A percentile compares a stretch with the other conserved stretches of the same genome.
Evolutionary conservation across 1,284 basidiomycete species (phyloP).

Genomic region (Microstroma glucosiphilum): DNA sequence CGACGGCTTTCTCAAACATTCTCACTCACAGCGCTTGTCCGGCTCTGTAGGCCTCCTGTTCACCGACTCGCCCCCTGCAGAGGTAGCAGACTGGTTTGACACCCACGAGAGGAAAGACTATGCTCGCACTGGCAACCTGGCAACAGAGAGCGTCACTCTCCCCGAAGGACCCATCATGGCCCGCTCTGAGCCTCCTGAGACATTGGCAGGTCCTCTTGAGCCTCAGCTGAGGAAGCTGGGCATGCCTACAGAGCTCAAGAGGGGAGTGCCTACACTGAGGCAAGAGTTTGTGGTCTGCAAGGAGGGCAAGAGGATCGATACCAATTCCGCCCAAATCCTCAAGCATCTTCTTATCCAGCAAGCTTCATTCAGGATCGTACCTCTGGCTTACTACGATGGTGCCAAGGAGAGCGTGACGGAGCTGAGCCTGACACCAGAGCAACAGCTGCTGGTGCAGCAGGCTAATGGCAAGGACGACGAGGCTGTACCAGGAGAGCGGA

Average conservation of each 20-base stretch:
- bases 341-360: slow-evolving; percentile 47
- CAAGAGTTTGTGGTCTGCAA: slow-evolving; percentile 71
- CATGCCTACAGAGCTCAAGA: slow-evolving; percentile 73
- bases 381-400: slow-evolving; percentile 46
- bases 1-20: background rate
- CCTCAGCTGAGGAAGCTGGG: slow-evolving; percentile 89
- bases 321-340: slow-evolving; percentile 56
- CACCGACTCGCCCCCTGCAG: slow-evolving; percentile 77
- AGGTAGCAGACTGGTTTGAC: slow-evolving; percentile 90
- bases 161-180: slow-evolving; percentile 57
- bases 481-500: slow-evolving; percentile 26
- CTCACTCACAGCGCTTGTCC: slow-evolving; percentile 66
- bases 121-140: slow-evolving; percentile 77
- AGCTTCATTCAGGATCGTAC: slow-evolving; percentile 45
- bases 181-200: slow-evolving; percentile 53
- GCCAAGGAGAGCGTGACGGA: slow-evolving; percentile 17
- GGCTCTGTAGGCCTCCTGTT: slow-evolving; percentile 90
- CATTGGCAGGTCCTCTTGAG: slow-evolving; percentile 93
- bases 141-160: slow-evolving; percentile 68
- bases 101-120: slow-evolving; percentile 85
- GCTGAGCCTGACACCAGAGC: slow-evolving; percentile 18
- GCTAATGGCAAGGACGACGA: slow-evolving; percentile 20
- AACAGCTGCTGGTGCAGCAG: slow-evolving; percentile 11
- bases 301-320: slow-evolving; percentile 69
- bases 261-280: slow-evolving; percentile 79